Evolutionary conservation across 148 eudicot species (phyloP).

Genomic region (Salicornia ramosissima): DNA sequence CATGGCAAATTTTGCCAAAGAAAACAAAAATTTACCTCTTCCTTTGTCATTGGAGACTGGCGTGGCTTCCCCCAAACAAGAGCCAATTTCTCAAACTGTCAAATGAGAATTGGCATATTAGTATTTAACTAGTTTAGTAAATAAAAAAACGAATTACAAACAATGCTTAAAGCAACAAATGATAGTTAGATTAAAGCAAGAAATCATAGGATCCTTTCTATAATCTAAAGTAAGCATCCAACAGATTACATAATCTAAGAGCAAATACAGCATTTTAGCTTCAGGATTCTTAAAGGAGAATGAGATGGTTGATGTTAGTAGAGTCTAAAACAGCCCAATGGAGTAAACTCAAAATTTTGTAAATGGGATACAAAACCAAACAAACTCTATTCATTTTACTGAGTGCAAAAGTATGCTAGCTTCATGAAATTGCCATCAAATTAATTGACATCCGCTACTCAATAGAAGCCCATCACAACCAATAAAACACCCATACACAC

Average conservation of each 20-base stretch:
- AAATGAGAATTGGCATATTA: slow-evolving; percentile 18
- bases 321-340: background rate
- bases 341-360: background rate
- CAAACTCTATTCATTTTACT: background rate
- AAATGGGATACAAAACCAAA: background rate
- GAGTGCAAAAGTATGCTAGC: background rate
- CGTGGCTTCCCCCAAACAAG: slow-evolving; percentile 94
- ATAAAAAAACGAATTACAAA: too few species aligned
- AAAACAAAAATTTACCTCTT: slow-evolving; percentile 57
- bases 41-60: slow-evolving; percentile 56
- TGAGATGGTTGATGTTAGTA: background rate
- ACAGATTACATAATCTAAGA: background rate
- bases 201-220: background rate
- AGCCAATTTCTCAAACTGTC: slow-evolving; percentile 66
- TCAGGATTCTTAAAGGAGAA: background rate
- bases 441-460: background rate
- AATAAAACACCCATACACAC: background rate
- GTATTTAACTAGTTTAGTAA: background rate
- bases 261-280: background rate
- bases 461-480: background rate
- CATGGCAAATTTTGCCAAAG: slow-evolving; percentile 7
- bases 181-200: too few species aligned
- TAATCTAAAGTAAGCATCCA: background rate
- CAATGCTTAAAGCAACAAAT: too few species aligned
- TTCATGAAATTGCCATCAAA: background rate